Evolutionary conservation across 2,329 filamentous ascomycete species (phyloP), one percentile per base, ranked within the genome.

Genomic region (Penicillium sp.): DNA sequence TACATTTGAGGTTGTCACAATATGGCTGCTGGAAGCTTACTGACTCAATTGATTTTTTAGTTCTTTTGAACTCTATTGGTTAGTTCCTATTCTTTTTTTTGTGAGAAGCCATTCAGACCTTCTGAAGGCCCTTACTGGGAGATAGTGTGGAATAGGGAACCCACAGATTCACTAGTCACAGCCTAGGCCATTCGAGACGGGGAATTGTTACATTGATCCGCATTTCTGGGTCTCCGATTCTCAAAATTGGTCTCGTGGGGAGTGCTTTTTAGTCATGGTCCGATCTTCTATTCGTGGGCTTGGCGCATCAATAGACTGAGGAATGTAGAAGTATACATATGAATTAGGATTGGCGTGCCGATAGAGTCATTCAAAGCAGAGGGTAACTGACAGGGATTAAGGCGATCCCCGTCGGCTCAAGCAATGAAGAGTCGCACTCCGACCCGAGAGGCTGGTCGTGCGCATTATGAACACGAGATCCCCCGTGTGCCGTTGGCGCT

Each of bases 211-310:
- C 6, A n/a, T 6, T 36, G 33, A 9, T 36, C 33, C n/a, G 34
- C 34, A 21, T 21, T 3, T 12, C n/a, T 5, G 33, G 34, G 16
- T 3, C 16, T 38, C 42, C 47, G 26, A 4, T 51, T 3, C 48
- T 54, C 26, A 54, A 51, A 44, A 48, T 48, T 45, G 48, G 48
- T 18, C 26, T 26, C 36, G 6, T 10, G 15, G 18, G 33, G 39
- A 21, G 18, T 2, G 18, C 18, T 21, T 21, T 21, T 21, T 21
- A 21, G 18, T 21, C 18, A 50, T 39, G 47, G 28, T 16, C 52
- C 26, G 6, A 50, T 54, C 28, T 50, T 41, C 31, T 13, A 26
- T 9, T 18, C 47, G 24, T 39, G 24, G 44, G 6, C 18, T 21
- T 36, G 43, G 39, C 39, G 18, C 23, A 45, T 21, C 18, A 47